Evolutionary conservation across 192 early-diverging fungal genomes (phyloP).

Genomic region (Coemansia sp.): DNA sequence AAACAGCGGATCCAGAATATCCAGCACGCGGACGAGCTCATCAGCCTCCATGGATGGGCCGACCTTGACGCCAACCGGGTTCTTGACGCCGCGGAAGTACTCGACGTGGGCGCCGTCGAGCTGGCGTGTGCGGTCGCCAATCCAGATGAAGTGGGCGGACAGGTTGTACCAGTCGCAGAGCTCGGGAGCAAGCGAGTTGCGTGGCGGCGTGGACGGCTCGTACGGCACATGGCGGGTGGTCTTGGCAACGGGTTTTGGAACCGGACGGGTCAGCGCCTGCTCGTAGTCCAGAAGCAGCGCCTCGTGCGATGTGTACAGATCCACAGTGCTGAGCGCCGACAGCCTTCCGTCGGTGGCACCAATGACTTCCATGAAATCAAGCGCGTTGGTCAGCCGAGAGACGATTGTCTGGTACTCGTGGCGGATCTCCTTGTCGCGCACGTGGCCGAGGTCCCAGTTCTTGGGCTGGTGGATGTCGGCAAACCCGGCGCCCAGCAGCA

Average conservation of each 20-base stretch:
- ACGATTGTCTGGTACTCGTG: constrained; percentile 91
- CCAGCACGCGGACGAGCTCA: constrained; percentile 79
- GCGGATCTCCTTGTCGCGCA: constrained; percentile 72
- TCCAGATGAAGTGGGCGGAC: constrained; percentile 97
- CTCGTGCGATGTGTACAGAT: constrained; percentile 95
- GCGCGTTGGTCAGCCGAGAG: constrained; percentile 77
- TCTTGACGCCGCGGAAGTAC: constrained; percentile 95
- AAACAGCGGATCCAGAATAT: constrained; percentile 83
- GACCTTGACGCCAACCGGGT: constrained; percentile 97
- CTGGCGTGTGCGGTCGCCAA: constrained; percentile 96
- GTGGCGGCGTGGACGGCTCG: constrained; percentile 48
- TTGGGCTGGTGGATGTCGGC: constrained; percentile 91
- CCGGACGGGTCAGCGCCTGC: constrained; percentile 72
- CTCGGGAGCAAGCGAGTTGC: constrained; percentile 33
- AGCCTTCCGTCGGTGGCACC: constrained; percentile 69
- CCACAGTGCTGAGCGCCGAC: constrained; percentile 72
- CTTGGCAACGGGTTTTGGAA: constrained; percentile 42
- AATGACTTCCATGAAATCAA: constrained; percentile 94
- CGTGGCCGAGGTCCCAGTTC: constrained; percentile 88
- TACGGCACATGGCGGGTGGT: constrained; percentile 23
- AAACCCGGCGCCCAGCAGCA: constrained; percentile 79
- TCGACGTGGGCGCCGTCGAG: constrained; percentile 94
- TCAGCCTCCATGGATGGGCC: constrained; percentile 88
- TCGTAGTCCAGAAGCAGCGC: constrained; percentile 95
- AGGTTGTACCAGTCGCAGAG: constrained; percentile 82